Base-by-base conservation (phyloP, 768 basidiomycete species). In the Kwoniella dejecticola region DNA sequence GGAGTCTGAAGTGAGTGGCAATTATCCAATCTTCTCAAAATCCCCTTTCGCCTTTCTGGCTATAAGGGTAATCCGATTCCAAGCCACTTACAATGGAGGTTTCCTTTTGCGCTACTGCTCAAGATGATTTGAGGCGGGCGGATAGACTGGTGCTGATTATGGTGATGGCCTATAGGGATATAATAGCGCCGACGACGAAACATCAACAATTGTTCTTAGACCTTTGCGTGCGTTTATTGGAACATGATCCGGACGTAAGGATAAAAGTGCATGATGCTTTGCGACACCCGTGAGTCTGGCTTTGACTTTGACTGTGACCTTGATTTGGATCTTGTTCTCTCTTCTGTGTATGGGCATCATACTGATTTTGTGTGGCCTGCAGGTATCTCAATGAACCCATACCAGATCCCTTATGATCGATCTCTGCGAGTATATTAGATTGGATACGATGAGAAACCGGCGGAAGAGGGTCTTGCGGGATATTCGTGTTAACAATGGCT, bases 191-290 rank as follows among this genome's bases (percentile, higher is more conserved):
- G 27, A 85, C 80, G 19, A 90, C 91, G 46, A 55, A 55, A 26
- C 55, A 64, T 52, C 67, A 72, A 53, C 56, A 65, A 29, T 44
- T 71, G 57, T 96, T 97, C 81, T 80, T 90, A 76, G 88, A 94
- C 76, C 86, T 97, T 31, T 91, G 96, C 66, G 86, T 85, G 77
- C 87, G 86, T 77, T 84, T 97, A 64, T 85, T 97, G 44, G 87
- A 87, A 52, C 96, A 94, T 78, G 94, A 97, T 79, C 93, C 94
- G 31, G 84, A 85, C 1, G 86, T 89, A 69, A 87, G 94, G 77
- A 88, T 94, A 71, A 87, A 88, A 36, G 94, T 97, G 47, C 85
- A 86, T 77, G 88, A 91, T 29, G 94, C 94, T 19, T 84, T 96
- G 61, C 83, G 85, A 52, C 94, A 96, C 73, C 89, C 88, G 3